A percentile compares a stretch with the other conserved stretches of the same genome.
Conservation (phyloP, 1,284 basidiomycete genomes). For the Moesziomyces sp. region DNA sequence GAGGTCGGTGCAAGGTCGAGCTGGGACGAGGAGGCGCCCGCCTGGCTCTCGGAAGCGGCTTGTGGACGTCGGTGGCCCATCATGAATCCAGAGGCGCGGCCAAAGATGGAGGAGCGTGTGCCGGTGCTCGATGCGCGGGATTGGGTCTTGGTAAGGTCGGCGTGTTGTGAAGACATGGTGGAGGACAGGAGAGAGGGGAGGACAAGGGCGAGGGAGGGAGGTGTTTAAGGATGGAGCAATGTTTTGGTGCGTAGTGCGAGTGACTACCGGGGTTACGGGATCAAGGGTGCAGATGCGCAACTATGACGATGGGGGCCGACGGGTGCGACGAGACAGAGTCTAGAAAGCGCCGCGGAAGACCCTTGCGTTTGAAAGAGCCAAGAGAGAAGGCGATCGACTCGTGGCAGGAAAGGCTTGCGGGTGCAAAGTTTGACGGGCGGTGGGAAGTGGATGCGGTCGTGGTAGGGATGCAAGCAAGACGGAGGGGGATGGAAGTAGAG, state of each 20-base stretch:
- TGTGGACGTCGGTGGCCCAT: conserved; percentile 32
- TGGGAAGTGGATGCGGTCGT: not conserved
- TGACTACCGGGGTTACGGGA: not conserved
- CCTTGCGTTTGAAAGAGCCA: not conserved
- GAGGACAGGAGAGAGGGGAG: conserved; percentile 1
- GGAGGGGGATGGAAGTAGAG: conserved; percentile 6
- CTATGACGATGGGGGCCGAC: too few relatives aligned
- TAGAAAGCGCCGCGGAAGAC: not conserved
- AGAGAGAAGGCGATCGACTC: not conserved
- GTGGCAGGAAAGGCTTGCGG: not conserved
- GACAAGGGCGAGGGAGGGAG: not conserved
- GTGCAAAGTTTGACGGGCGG: not conserved
- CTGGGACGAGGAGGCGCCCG: conserved; percentile 7
- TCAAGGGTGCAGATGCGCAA: not conserved
- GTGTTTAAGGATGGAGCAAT: not conserved
- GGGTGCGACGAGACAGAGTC: too few relatives aligned
- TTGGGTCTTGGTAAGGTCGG: conserved; percentile 24
- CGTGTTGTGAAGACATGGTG: conserved; percentile 34
- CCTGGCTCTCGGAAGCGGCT: conserved; percentile 21
- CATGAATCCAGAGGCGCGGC: conserved; percentile 42
- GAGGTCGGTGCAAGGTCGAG: conserved; percentile 2
- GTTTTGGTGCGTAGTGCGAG: not conserved
- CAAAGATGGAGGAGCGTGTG: conserved; percentile 32
- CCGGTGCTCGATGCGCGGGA: conserved; percentile 38
- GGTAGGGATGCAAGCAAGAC: conserved; percentile 7